Evolutionary conservation across 1,284 basidiomycete genomes (phyloP).

Genomic region (Hypsizygus ulmarius): DNA sequence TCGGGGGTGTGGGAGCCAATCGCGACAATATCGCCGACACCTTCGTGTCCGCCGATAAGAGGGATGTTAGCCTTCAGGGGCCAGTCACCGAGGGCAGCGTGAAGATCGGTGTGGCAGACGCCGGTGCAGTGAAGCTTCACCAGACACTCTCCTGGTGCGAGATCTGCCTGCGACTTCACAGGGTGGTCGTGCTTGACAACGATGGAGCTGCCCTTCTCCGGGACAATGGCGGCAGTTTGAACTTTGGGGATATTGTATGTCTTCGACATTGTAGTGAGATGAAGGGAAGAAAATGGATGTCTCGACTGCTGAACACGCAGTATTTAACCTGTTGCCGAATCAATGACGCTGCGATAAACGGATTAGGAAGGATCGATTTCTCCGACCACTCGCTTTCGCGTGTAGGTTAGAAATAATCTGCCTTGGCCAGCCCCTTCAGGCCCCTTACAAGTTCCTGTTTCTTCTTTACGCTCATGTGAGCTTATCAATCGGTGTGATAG

Average conservation of each 20-base stretch:
- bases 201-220: slow-evolving; percentile 40
- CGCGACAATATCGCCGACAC: slow-evolving; percentile 74
- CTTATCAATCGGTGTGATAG: no score
- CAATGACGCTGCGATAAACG: no score
- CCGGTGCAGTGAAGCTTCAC: slow-evolving; percentile 77
- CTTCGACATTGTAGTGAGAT: no score
- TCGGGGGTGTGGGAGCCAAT: slow-evolving; percentile 65
- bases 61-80: slow-evolving; percentile 65
- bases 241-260: slow-evolving; percentile 50
- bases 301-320: no score
- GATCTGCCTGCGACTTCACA: slow-evolving; percentile 63
- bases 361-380: no score
- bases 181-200: slow-evolving; percentile 49
- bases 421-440: no score
- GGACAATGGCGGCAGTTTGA: slow-evolving; percentile 64
- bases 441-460: no score
- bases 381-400: no score
- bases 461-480: no score
- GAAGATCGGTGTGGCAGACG: slow-evolving; percentile 78
- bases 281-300: no score
- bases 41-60: slow-evolving; percentile 86
- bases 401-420: no score
- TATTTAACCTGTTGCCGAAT: no score
- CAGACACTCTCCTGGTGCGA: slow-evolving; percentile 79
- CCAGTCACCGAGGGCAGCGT: slow-evolving; percentile 73